Base-by-base conservation (phyloP, 495 filamentous ascomycete species). In the Podospora comata region DNA sequence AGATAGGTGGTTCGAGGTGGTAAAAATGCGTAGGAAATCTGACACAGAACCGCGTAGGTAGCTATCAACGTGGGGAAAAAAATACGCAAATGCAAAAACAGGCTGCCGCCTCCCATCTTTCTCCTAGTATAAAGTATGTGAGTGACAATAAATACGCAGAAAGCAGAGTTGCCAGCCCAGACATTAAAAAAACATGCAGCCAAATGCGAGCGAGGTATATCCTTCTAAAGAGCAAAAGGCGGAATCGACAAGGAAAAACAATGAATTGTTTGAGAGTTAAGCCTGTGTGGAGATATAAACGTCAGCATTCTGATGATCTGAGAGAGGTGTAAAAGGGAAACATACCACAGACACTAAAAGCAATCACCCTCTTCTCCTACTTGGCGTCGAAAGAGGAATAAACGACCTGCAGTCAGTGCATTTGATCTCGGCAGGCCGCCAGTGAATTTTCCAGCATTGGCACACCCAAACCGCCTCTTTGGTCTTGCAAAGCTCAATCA, bases 381-480 rank as follows among this genome's bases (percentile, higher is more conserved):
- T 63, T 7, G 61, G 61, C 6, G 55, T 64, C 5, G 62, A 64
- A 4, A 71, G 34, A 13, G 62, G 67, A 4, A 56, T 34, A 53
- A 56, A 60, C 2, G 28, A 60, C 11, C 28, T 27, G 2, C 72
- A 74, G 11, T 65, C 70, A n/a, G 19, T 13, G 5, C 72, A 74
- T 19, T 66, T 60, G 4, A 65, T 32, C 20, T 67, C 68, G 4
- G 20, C 18, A 1, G 68, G 65, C 6, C 70, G 39, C 11, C 13
- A 20, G 30, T 67, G 68, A 13, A 68, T 63, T 39, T 64, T 70
- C 65, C 60, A 61, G 67, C 76, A 78, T 3, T 65, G 9, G 67
- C 76, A 78, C 9, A 78, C 68, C 76, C 76, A 78, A 34, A 69
- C 54, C 13, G 73, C 74, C 6, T 71, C 67, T 23, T 67, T 69